These are phyloP conservation scores for Russula lepida DNA, from an alignment of 768 basidiomycete species.

Conservation along the genomic window DNA sequence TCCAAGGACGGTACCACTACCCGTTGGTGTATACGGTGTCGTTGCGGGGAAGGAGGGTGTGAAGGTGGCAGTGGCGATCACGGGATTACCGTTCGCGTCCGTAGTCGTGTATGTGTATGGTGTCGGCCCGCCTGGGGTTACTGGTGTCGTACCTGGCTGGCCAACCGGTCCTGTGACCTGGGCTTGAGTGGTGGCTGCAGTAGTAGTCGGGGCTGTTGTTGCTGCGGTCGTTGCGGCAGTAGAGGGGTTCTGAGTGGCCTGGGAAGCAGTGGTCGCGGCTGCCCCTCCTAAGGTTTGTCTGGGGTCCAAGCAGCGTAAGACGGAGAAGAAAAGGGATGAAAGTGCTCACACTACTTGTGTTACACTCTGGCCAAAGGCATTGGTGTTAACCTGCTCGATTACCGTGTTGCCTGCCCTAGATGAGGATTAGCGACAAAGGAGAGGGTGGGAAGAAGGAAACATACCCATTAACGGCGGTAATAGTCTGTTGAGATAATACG, in stretches of 20 bases:
- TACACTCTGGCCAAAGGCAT: constrained; percentile 32
- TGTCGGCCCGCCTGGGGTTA: constrained; percentile 22
- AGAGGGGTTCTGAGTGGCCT: constrained; percentile 17
- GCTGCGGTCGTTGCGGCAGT: constrained; percentile 25
- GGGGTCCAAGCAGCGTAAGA: not conserved
- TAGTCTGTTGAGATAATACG: constrained; percentile 31
- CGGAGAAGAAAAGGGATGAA: not conserved
- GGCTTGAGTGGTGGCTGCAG: constrained; percentile 10
- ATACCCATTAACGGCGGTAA: constrained; percentile 42
- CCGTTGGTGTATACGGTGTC: constrained; percentile 18
- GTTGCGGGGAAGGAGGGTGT: constrained; percentile 28
- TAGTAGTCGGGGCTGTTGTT: constrained; percentile 20
- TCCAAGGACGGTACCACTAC: constrained; percentile 27
- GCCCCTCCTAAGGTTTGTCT: constrained; percentile 19
- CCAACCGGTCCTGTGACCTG: constrained; percentile 45
- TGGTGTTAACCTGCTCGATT: constrained; percentile 39
- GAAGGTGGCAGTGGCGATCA: constrained; percentile 26
- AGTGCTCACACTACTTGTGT: constrained; percentile 39
- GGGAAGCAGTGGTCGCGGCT: constrained; percentile 19
- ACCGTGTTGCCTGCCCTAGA: constrained; percentile 43
- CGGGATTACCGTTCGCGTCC: constrained; percentile 26
- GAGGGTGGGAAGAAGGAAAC: constrained; percentile 22
- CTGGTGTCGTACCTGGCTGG: constrained; percentile 34
- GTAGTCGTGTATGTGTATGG: constrained; percentile 31
- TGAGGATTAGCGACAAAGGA: constrained; percentile 1